Base-by-base conservation (phyloP, 768 basidiomycete genomes). In the Suillus brevipes region DNA sequence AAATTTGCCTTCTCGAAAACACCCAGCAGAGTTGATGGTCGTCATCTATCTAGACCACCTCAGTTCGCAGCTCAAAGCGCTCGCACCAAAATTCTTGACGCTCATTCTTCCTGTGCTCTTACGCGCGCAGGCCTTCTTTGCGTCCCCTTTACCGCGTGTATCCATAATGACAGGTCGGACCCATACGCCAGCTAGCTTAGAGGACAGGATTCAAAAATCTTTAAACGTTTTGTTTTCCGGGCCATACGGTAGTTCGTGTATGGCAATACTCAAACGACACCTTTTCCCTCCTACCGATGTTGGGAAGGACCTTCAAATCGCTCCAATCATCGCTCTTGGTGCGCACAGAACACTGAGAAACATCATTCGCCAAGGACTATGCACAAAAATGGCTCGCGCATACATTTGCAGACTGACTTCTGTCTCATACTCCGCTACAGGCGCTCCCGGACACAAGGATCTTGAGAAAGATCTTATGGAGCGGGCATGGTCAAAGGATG, bases 71-170 rank as follows among this genome's bases (percentile, higher is more conserved):
- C 77, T 87, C 55, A 88, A 88, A 71, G 81, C 80, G 18, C 79
- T 92, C 18, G 79, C 87, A 6, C 83, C 87, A 8, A 75, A 75
- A 13, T 81, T 84, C 69, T 82, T 92, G 42, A 72, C 77, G 14
- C 69, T 77, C 42, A 86, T 92, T 61, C 79, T 92, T n/a, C 88
- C 89, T 0, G 79, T 89, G 40, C 84, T 94, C n/a, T 90, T 92
- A 71, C 87, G 89, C 20, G 84, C 84, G 25, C 81, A 90, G 28
- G 85, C 88, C 1, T 87, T 85, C 69, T 89, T 85, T 70, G 80
- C 86, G 4, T 83, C 86, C 3, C 86, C 90, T 2, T 82, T 94
- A 18, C 89, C 91, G 47, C 85, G 89, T 9, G 77, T 94, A 12
- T 85, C 89, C 6, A 79, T 91, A 49, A 79, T 79, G 59, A 73